A percentile compares a stretch with the other conserved stretches of the same genome.
phyloP scores from a whole-genome alignment of 108 stramenopile genomes.

The Mediolabrus comicus region DNA sequence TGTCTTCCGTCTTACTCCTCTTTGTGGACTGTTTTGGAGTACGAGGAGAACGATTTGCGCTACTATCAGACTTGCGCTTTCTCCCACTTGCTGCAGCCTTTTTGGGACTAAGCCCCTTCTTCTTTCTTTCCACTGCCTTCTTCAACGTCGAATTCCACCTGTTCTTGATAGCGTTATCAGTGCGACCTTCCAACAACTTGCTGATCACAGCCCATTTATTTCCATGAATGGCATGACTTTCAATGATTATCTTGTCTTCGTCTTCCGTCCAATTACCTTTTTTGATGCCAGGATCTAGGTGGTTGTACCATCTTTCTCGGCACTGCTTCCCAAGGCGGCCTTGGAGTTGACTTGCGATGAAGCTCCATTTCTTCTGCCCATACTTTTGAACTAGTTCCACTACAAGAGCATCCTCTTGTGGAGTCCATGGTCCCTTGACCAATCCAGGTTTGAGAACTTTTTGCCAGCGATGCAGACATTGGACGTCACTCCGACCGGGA shows the following conservation, averaged over 20 bases:
- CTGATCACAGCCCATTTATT: slow-evolving; percentile 98
- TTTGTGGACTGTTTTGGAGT: neutral
- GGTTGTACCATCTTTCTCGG: slow-evolving; percentile 99
- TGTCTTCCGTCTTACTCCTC: slow-evolving; percentile 1
- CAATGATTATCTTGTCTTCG: slow-evolving; percentile 84
- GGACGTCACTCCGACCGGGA: slow-evolving; percentile 87
- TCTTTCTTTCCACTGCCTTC: slow-evolving; percentile 28
- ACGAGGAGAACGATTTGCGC: neutral
- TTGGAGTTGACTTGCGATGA: slow-evolving; percentile 89
- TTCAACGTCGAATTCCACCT: slow-evolving; percentile 94
- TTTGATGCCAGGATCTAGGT: slow-evolving; percentile 94
- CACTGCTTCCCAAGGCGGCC: slow-evolving; percentile 98
- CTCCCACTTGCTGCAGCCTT: neutral
- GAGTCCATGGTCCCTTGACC: slow-evolving; percentile 97
- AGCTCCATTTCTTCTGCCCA: slow-evolving; percentile 90
- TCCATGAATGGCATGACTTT: slow-evolving; percentile 76
- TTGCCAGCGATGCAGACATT: slow-evolving; percentile 99
- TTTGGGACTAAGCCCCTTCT: slow-evolving; percentile 1
- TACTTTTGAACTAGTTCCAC: slow-evolving; percentile 69
- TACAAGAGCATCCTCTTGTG: slow-evolving; percentile 90
- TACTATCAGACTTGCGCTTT: slow-evolving; percentile 20
- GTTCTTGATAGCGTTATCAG: slow-evolving; percentile 99
- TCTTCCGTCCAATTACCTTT: slow-evolving; percentile 92
- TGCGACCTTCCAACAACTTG: slow-evolving; percentile 89
- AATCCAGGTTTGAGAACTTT: slow-evolving; percentile 97